phyloP scores from a whole-genome alignment of 768 basidiomycete genomes.

The Neoboletus brunneissimus region DNA sequence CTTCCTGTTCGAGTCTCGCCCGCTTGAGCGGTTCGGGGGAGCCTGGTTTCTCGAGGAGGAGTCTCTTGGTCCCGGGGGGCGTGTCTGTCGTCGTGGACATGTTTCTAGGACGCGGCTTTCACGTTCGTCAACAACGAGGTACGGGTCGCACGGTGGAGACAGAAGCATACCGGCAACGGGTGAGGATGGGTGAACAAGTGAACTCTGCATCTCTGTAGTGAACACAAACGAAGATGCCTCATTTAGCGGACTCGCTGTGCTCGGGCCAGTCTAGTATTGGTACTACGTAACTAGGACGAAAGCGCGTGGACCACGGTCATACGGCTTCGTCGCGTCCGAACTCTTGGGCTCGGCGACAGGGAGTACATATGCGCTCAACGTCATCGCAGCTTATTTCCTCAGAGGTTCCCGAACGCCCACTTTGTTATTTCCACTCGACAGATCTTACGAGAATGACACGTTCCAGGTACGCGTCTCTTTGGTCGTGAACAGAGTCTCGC shows the following conservation, averaged over 20 bases:
- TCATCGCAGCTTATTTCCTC: too few relatives aligned
- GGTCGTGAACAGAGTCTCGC: too few relatives aligned
- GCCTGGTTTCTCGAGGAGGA: neutral
- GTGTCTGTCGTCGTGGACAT: constrained; percentile 2
- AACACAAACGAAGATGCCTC: constrained; percentile 14
- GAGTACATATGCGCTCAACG: too few relatives aligned
- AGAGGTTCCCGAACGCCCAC: too few relatives aligned
- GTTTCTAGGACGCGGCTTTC: neutral
- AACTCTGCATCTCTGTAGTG: constrained; percentile 11
- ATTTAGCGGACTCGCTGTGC: constrained; percentile 1
- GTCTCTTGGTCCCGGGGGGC: constrained; percentile 6
- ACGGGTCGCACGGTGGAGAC: neutral
- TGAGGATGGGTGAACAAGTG: neutral
- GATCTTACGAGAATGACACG: too few relatives aligned
- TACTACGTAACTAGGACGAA: too few relatives aligned
- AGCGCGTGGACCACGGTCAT: too few relatives aligned
- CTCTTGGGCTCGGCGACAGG: too few relatives aligned
- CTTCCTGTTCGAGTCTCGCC: constrained; percentile 5
- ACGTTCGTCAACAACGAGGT: neutral
- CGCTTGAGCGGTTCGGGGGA: constrained; percentile 10
- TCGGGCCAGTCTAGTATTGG: neutral
- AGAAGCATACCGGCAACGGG: neutral
- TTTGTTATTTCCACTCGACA: too few relatives aligned
- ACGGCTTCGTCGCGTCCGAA: too few relatives aligned
- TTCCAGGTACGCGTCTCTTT: too few relatives aligned